These are phyloP conservation scores for Kwoniella pini DNA, from an alignment of 768 basidiomycete genomes.

Conservation along the genomic window DNA sequence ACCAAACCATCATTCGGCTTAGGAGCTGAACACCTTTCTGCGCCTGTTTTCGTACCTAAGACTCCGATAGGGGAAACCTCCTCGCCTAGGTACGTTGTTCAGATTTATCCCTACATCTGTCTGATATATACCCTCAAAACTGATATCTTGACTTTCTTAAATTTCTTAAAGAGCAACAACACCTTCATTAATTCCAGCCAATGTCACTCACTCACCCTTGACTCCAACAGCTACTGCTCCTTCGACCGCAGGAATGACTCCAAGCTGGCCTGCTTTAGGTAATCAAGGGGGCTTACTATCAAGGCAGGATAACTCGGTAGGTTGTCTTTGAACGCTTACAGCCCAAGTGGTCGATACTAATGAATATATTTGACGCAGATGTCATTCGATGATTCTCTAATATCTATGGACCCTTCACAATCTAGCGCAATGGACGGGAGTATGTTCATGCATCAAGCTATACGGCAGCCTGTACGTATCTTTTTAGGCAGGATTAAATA, in stretches of 20 bases:
- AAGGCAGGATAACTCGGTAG: conserved; percentile 14
- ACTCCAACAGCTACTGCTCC: neutral
- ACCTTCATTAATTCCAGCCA: conserved; percentile 7
- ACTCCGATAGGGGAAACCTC: conserved; percentile 28
- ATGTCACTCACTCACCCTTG: conserved; percentile 5
- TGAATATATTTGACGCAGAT: conserved; percentile 7
- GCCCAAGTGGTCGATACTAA: neutral
- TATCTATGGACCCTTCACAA: conserved; percentile 22
- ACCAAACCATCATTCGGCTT: conserved; percentile 20
- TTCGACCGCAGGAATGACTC: neutral
- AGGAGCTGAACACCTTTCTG: conserved; percentile 39
- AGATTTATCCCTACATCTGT: too few relatives aligned
- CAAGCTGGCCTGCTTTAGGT: conserved; percentile 13
- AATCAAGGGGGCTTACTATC: conserved; percentile 17
- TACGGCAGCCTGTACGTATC: conserved; percentile 66
- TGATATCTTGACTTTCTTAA: neutral
- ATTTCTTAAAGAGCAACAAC: conserved; percentile 4
- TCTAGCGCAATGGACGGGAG: conserved; percentile 32
- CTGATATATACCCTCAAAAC: too few relatives aligned
- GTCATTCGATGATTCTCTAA: conserved; percentile 15
- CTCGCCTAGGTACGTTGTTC: conserved; percentile 37
- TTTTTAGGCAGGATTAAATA: neutral
- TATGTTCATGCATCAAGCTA: conserved; percentile 48
- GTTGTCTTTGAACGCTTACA: neutral
- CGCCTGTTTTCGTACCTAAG: conserved; percentile 51